phyloP scores from a whole-genome alignment of 2,329 filamentous ascomycete species.

The Xylariales sp. region DNA sequence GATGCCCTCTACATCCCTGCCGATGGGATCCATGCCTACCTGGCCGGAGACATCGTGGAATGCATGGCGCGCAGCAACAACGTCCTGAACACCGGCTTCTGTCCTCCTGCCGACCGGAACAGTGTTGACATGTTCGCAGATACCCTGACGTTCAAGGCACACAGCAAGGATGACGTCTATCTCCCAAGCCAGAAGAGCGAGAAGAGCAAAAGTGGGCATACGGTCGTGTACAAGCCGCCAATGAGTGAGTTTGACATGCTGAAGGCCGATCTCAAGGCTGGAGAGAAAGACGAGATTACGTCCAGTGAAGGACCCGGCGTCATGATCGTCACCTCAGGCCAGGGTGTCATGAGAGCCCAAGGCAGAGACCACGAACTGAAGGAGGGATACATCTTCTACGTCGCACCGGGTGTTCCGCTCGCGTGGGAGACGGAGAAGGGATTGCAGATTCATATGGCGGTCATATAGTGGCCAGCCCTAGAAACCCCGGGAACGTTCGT shows the following conservation, averaged over 20 bases:
- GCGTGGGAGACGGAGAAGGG: constrained; percentile 26
- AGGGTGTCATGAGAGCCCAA: constrained; percentile 50
- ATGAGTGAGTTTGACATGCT: constrained; percentile 71
- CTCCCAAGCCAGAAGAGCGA: constrained; percentile 45
- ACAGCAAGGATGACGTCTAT: constrained; percentile 51
- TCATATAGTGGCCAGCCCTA: no score
- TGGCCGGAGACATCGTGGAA: constrained; percentile 70
- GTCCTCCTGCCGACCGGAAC: constrained; percentile 60
- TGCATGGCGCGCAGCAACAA: constrained; percentile 76
- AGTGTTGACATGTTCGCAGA: constrained; percentile 59
- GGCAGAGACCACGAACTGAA: constrained; percentile 48
- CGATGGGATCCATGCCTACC: constrained; percentile 70
- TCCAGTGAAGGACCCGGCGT: constrained; percentile 57
- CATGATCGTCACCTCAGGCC: constrained; percentile 56
- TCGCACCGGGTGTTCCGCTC: constrained; percentile 48
- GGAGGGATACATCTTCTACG: constrained; percentile 62
- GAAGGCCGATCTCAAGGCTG: constrained; percentile 48
- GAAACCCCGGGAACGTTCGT: no score
- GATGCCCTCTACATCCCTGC: constrained; percentile 67
- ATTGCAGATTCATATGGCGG: constrained; percentile 34
- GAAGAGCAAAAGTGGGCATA: constrained; percentile 54
- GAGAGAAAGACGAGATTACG: constrained; percentile 54
- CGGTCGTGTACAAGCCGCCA: constrained; percentile 59
- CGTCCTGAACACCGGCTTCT: constrained; percentile 71
- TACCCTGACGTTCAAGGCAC: constrained; percentile 59